phyloP scores from a whole-genome alignment of 371 early-diverging fungal genomes.

The Zopfochytrium polystomum region DNA sequence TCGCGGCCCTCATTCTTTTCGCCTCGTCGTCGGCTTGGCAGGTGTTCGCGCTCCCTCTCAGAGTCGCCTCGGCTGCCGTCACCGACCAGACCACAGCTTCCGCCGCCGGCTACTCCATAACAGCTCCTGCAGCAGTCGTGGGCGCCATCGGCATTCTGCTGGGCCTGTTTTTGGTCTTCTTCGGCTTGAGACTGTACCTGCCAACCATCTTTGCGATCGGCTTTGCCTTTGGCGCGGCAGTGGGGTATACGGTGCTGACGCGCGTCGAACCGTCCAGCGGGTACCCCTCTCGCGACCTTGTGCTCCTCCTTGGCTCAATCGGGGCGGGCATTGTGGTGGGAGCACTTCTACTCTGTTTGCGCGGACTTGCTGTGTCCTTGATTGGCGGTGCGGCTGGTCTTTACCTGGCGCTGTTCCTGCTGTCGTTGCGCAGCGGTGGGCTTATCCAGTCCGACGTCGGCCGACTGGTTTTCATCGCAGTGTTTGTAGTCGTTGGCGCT shows the following conservation, averaged over 20 bases:
- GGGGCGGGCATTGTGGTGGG: constrained; percentile 32
- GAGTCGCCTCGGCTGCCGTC: no score
- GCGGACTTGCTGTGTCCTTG: no score
- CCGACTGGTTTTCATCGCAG: constrained; percentile 60
- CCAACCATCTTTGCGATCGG: constrained; percentile 60
- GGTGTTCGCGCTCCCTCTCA: no score
- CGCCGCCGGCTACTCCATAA: no score
- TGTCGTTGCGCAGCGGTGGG: constrained; percentile 57
- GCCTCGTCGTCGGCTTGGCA: no score
- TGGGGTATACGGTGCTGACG: constrained; percentile 55
- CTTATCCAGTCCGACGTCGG: constrained; percentile 54
- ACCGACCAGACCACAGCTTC: no score
- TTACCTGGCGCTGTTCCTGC: constrained; percentile 37
- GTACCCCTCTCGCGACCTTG: constrained; percentile 34
- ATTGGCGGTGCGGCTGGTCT: no score
- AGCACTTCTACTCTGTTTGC: no score
- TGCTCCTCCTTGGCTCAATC: constrained; percentile 48
- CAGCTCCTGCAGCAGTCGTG: no score
- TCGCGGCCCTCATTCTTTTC: no score
- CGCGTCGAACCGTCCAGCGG: constrained; percentile 51
- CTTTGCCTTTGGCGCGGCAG: constrained; percentile 32
- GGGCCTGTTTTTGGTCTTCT: constrained; percentile 60
- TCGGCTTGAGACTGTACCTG: constrained; percentile 57
- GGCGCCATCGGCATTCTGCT: constrained; percentile 55
- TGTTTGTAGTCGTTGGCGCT: constrained; percentile 50